A percentile compares a stretch with the other conserved stretches of the same genome.
Evolutionary conservation across 2,329 filamentous ascomycete species (phyloP).

Genomic region (Tolypocladium sp.): DNA sequence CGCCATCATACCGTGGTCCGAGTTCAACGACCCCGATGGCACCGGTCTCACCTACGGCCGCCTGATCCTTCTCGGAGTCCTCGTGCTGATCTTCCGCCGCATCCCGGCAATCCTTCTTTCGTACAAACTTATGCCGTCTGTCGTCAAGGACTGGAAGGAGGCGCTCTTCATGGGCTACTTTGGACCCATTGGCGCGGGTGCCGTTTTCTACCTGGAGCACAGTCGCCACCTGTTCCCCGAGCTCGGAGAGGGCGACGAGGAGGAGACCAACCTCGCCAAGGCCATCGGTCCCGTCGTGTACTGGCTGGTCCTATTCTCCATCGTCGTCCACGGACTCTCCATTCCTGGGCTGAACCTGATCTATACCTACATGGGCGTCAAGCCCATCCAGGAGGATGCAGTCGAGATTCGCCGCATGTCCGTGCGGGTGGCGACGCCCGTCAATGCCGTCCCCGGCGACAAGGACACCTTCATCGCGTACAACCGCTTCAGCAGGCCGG

Average conservation of each 20-base stretch:
- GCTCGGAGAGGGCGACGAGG: slow-evolving; percentile 21
- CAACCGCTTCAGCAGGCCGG: slow-evolving; percentile 37
- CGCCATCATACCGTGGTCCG: slow-evolving; percentile 42
- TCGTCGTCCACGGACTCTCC: slow-evolving; percentile 25
- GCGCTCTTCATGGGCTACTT: slow-evolving; percentile 59
- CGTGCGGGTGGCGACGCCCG: slow-evolving; percentile 19
- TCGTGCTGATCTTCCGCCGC: slow-evolving; percentile 45
- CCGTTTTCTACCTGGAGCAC: slow-evolving; percentile 62
- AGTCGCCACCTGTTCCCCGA: slow-evolving; percentile 31
- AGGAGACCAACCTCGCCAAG: slow-evolving; percentile 24
- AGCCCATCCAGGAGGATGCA: slow-evolving; percentile 33
- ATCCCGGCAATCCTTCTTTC: slow-evolving; percentile 45
- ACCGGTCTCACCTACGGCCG: slow-evolving; percentile 43
- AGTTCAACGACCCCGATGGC: slow-evolving; percentile 41
- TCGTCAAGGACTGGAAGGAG: slow-evolving; percentile 44
- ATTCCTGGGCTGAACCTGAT: slow-evolving; percentile 32
- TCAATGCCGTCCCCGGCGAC: slow-evolving; percentile 28
- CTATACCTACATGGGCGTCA: slow-evolving; percentile 27
- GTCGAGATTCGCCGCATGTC: slow-evolving; percentile 27
- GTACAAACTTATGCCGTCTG: slow-evolving; percentile 46
- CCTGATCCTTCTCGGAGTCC: slow-evolving; percentile 39
- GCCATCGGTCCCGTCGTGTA: slow-evolving; percentile 30
- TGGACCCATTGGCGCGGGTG: slow-evolving; percentile 68
- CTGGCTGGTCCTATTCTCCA: slow-evolving; percentile 25
- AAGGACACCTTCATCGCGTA: slow-evolving; percentile 32